A percentile compares a stretch with the other conserved stretches of the same genome.
phyloP scores from a whole-genome alignment of 2,329 filamentous ascomycete genomes.

The Thelonectria rubi region DNA sequence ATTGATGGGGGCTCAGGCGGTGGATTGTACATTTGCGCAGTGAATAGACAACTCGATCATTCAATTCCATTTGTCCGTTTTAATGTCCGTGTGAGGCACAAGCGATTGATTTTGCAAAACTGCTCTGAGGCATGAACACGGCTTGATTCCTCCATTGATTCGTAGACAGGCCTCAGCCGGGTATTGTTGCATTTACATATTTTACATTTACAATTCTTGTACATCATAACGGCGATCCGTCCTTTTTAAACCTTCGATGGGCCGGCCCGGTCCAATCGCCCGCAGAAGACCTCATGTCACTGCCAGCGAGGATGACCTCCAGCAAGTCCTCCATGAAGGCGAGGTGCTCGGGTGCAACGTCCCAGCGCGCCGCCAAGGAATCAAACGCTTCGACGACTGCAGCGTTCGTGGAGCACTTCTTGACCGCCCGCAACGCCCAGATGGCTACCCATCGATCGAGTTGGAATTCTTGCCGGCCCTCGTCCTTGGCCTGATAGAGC shows the following conservation, averaged over 20 bases:
- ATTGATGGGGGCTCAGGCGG: constrained; percentile 36
- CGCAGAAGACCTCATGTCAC: constrained; percentile 43
- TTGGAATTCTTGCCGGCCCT: constrained; percentile 55
- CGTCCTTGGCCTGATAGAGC: constrained; percentile 65
- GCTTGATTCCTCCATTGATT: too few species aligned
- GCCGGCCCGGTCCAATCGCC: constrained; percentile 39
- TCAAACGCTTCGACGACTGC: constrained; percentile 65
- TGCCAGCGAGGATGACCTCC: constrained; percentile 51
- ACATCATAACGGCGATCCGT: constrained; percentile 44
- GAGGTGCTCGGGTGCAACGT: constrained; percentile 51
- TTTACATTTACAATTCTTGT: constrained; percentile 38
- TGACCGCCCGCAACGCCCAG: constrained; percentile 71
- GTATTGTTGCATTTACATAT: constrained; percentile 16
- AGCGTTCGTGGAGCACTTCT: constrained; percentile 62
- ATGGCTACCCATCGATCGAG: constrained; percentile 69
- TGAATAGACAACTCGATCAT: constrained; percentile 47
- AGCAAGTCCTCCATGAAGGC: constrained; percentile 59
- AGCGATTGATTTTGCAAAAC: not conserved
- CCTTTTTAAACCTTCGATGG: constrained; percentile 40
- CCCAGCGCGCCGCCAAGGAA: constrained; percentile 58
- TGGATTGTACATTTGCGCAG: constrained; percentile 43
- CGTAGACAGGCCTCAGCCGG: not conserved
- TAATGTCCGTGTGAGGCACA: not conserved
- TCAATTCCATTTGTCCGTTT: constrained; percentile 39
- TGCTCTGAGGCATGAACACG: not conserved